A percentile compares a stretch with the other conserved stretches of the same genome.
phyloP scores from a whole-genome alignment of 2,329 filamentous ascomycete genomes.

The Paracoccidioides lutzii region DNA sequence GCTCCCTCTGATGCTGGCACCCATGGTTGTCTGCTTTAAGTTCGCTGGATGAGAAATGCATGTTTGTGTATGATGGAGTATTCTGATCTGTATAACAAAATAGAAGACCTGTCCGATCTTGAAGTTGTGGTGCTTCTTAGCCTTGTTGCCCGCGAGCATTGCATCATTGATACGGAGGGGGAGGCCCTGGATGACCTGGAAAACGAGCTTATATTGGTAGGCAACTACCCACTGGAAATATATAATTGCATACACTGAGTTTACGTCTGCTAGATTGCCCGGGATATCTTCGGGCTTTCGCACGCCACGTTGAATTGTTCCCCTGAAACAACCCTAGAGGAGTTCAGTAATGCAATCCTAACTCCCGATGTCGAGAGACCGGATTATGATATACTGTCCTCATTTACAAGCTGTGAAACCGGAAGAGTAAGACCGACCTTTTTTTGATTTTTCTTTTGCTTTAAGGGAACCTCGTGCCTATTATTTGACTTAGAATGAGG shows the following conservation, averaged over 20 bases:
- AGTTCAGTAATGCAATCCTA: conserved; percentile 63
- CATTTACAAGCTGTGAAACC: conserved; percentile 12
- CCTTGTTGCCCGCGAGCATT: conserved; percentile 71
- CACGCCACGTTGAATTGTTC: conserved; percentile 61
- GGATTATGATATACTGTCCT: conserved; percentile 10
- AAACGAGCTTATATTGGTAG: conserved; percentile 59
- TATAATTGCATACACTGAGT: neutral
- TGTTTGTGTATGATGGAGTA: conserved; percentile 42
- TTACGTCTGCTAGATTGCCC: conserved; percentile 43
- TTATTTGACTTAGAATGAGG: neutral
- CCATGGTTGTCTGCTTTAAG: neutral
- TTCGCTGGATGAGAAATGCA: neutral
- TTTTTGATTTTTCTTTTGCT: neutral
- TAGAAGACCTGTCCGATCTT: conserved; percentile 71
- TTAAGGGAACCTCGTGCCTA: neutral
- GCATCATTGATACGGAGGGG: conserved; percentile 63
- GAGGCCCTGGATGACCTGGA: conserved; percentile 54
- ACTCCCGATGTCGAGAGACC: conserved; percentile 20
- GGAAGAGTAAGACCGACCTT: conserved; percentile 12
- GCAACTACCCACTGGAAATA: neutral
- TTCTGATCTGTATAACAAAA: conserved; percentile 50
- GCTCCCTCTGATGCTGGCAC: neutral
- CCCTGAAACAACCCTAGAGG: conserved; percentile 60
- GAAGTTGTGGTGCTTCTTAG: conserved; percentile 77
- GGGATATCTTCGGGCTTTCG: conserved; percentile 58